Conservation (phyloP, 352 stramenopile genomes). For the Pythium angustatum region DNA sequence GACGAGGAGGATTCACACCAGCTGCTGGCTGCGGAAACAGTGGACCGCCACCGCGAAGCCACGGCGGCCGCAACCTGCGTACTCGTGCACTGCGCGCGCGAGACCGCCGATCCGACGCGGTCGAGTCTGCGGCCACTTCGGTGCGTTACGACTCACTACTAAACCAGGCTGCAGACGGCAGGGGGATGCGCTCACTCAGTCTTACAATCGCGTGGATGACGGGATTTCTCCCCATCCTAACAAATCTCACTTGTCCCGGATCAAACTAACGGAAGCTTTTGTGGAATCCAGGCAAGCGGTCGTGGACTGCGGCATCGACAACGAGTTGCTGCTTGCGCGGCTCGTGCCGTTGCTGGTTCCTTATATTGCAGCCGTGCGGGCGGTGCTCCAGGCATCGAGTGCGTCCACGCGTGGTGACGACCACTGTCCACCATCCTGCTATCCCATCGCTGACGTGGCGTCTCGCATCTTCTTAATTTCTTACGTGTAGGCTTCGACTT, state of each 20-base stretch:
- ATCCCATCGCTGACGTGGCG: too few relatives aligned
- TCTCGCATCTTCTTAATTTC: not conserved
- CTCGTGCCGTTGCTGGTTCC: constrained; percentile 17
- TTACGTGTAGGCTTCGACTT: constrained; percentile 60
- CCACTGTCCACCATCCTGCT: too few relatives aligned
- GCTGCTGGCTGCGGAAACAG: not conserved
- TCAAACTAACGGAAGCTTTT: too few relatives aligned
- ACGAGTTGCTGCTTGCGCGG: constrained; percentile 15
- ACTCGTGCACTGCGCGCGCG: constrained; percentile 22
- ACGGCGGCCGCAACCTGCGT: constrained; percentile 19
- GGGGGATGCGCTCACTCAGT: too few relatives aligned
- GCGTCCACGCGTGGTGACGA: not conserved
- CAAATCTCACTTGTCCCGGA: too few relatives aligned
- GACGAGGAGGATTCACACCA: not conserved
- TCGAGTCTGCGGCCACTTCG: not conserved
- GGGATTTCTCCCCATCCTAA: not conserved
- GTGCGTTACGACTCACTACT: constrained; percentile 13
- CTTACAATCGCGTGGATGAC: too few relatives aligned
- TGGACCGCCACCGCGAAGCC: constrained; percentile 11
- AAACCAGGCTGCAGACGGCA: too few relatives aligned
- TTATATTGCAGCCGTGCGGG: constrained; percentile 22
- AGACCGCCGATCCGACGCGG: not conserved
- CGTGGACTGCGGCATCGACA: constrained; percentile 20
- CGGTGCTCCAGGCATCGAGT: constrained; percentile 25
- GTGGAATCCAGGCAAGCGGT: constrained; percentile 10